Percentiles rank a stretch among this genome's conserved stretches.
phyloP scores from a whole-genome alignment of 1,284 basidiomycete genomes.

The Inonotus obliquus region DNA sequence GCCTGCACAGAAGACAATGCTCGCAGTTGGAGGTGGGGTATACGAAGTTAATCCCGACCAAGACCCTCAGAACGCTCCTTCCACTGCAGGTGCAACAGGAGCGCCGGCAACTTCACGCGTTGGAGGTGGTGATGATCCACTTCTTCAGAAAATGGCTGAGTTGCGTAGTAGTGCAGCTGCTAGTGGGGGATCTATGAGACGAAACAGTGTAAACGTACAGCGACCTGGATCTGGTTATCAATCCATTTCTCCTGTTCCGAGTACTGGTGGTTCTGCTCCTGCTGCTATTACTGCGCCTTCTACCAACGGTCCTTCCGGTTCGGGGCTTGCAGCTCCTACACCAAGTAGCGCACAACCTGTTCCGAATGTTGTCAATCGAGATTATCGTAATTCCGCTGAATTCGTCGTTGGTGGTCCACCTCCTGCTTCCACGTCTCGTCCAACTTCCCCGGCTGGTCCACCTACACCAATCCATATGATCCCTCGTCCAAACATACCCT shows the following conservation, averaged over 20 bases:
- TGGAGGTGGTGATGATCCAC: constrained; percentile 58
- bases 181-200: constrained; percentile 27
- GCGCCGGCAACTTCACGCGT: constrained; percentile 23
- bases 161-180: constrained; percentile 33
- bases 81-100: constrained; percentile 15
- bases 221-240: constrained; percentile 17
- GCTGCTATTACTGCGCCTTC: constrained; percentile 7
- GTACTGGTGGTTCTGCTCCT: constrained; percentile 16
- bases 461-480: constrained; percentile 75
- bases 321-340: constrained; percentile 6
- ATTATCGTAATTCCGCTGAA: constrained; percentile 64
- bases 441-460: constrained; percentile 57
- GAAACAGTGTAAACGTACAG: constrained; percentile 22
- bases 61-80: constrained; percentile 41
- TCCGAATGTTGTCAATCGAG: constrained; percentile 25
- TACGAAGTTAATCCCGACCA: constrained; percentile 62
- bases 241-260: constrained; percentile 28
- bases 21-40: constrained; percentile 61
- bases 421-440: constrained; percentile 47
- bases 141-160: constrained; percentile 66
- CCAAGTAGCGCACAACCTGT: constrained; percentile 7
- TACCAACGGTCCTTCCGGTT: neutral
- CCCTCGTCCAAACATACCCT: constrained; percentile 44
- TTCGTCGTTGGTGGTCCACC: constrained; percentile 74
- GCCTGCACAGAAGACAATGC: constrained; percentile 50